Conservation (phyloP, 129 eudicot species). For the Chrysanthemum lavandulifolium region DNA sequence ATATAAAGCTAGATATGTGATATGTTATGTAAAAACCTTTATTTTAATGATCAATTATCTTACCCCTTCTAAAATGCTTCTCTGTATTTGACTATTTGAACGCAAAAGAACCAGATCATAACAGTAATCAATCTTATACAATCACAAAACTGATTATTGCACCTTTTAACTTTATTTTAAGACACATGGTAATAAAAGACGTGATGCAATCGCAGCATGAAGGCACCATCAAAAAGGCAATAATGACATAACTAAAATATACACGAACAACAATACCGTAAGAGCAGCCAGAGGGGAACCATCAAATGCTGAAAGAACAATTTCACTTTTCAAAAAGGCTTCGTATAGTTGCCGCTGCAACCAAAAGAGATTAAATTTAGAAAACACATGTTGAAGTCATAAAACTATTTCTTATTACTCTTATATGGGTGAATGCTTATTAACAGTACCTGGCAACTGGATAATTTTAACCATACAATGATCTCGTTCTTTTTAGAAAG, state of each 20-base stretch:
- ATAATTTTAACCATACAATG: constrained; percentile 80
- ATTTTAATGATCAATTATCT: too few relatives aligned
- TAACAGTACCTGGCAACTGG: constrained; percentile 68
- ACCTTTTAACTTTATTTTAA: too few relatives aligned
- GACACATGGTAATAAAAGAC: too few relatives aligned
- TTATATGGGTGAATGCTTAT: not conserved
- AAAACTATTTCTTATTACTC: not conserved
- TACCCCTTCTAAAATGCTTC: too few relatives aligned
- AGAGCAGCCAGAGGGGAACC: constrained; percentile 98
- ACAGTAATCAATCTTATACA: too few relatives aligned
- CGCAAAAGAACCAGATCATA: too few relatives aligned
- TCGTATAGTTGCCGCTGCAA: constrained; percentile 83
- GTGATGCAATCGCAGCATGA: too few relatives aligned
- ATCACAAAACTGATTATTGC: too few relatives aligned
- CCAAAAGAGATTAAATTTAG: constrained; percentile 13
- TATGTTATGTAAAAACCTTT: too few relatives aligned
- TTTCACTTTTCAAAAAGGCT: constrained; percentile 92
- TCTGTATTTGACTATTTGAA: too few relatives aligned
- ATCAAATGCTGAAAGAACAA: constrained; percentile 93
- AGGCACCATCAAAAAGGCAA: too few relatives aligned
- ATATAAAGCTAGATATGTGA: too few relatives aligned
- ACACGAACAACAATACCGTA: constrained; percentile 53
- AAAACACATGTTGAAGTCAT: not conserved
- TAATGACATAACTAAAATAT: not conserved
- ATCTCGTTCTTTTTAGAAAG: constrained; percentile 92